Percentiles rank a stretch among this genome's conserved stretches.
Conservation (phyloP, 2,329 filamentous ascomycete species). For the Fusarium citri region DNA sequence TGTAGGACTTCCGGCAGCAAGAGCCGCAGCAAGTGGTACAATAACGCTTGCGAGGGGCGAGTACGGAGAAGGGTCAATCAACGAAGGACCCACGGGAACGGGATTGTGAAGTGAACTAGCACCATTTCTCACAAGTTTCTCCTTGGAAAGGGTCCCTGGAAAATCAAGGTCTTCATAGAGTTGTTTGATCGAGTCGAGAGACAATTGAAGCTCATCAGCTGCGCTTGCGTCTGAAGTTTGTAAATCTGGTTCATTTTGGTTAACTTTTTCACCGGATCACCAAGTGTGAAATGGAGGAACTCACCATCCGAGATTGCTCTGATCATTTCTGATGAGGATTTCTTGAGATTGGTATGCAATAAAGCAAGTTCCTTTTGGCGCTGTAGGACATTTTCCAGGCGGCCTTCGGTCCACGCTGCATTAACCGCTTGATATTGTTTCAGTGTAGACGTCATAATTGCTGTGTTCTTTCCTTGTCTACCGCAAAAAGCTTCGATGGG, state of each 20-base stretch:
- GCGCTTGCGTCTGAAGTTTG: background rate
- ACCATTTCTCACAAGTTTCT: background rate
- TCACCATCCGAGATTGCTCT: background rate
- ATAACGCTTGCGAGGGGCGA: background rate
- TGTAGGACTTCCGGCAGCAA: background rate
- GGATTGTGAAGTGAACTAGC: background rate
- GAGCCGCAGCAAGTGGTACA: background rate
- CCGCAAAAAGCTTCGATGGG: fast-evolving
- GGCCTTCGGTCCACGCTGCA: background rate
- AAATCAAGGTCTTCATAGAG: conserved; percentile 13
- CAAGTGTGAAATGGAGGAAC: background rate
- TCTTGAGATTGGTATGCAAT: background rate
- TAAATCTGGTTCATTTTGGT: background rate
- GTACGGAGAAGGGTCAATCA: conserved; percentile 9
- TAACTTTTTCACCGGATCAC: no score
- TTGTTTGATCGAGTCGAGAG: conserved; percentile 3
- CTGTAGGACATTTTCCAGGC: conserved; percentile 7
- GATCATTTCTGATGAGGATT: background rate
- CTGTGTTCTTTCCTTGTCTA: background rate
- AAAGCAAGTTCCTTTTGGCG: conserved; percentile 10
- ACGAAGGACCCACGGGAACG: background rate
- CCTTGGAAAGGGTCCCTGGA: background rate
- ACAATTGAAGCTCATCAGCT: conserved; percentile 4
- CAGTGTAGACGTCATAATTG: conserved; percentile 63
- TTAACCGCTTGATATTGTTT: background rate